Conservation (phyloP, 2,329 filamentous ascomycete species). For the Fusarium solani-melongenae region DNA sequence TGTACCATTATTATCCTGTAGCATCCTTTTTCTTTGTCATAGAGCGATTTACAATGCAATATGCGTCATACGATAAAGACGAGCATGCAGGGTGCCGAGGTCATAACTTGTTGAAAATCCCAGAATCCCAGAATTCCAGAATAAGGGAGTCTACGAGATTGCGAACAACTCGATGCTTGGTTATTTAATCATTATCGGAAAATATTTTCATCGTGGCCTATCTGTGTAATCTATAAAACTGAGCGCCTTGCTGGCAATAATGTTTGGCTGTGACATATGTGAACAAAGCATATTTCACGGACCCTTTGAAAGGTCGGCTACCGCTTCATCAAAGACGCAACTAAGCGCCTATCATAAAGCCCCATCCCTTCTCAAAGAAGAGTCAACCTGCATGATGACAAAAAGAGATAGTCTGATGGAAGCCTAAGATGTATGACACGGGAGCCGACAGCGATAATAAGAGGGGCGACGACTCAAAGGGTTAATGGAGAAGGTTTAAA, state of each 20-base stretch:
- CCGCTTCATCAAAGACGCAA: neutral
- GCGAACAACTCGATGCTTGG: neutral
- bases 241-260: neutral
- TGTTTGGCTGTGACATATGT: neutral
- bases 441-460: neutral
- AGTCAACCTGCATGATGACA: neutral
- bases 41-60: neutral
- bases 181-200: accelerated
- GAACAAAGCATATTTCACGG: neutral
- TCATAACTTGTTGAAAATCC: neutral
- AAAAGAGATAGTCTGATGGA: neutral
- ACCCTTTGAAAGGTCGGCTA: neutral
- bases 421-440: neutral
- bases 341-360: neutral
- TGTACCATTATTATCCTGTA: neutral
- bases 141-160: neutral
- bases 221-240: too few relatives aligned
- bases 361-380: neutral
- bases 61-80: neutral
- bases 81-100: neutral
- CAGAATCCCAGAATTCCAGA: neutral
- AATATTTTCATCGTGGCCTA: accelerated
- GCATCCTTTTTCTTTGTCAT: neutral
- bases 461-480: neutral
- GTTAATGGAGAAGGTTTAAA: neutral